Evolutionary conservation across 1,284 basidiomycete genomes (phyloP).

Genomic region (Vanrija pseudolonga): DNA sequence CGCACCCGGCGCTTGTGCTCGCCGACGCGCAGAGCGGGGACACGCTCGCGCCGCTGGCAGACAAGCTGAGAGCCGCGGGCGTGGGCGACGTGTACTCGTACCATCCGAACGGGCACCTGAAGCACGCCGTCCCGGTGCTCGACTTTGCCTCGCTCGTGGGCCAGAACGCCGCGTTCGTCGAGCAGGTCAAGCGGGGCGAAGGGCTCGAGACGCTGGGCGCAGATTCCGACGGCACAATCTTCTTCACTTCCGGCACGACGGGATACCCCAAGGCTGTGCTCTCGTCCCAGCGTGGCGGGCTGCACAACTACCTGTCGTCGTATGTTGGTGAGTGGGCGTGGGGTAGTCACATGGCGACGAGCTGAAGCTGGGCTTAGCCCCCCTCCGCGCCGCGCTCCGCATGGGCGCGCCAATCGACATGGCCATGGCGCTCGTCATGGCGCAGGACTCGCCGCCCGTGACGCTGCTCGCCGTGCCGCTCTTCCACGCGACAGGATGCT

Average conservation of each 20-base stretch:
- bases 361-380: constrained; percentile 17
- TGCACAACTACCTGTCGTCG: constrained; percentile 35
- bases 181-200: not conserved
- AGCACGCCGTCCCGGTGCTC: constrained; percentile 2
- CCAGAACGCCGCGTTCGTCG: not conserved
- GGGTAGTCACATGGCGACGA: too few species aligned
- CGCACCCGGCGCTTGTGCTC: constrained; percentile 28
- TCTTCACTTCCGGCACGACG: constrained; percentile 38
- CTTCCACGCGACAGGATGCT: constrained; percentile 45
- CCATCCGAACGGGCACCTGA: constrained; percentile 6
- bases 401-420: constrained; percentile 28
- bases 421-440: constrained; percentile 19
- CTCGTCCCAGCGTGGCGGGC: constrained; percentile 38
- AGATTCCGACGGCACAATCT: constrained; percentile 39
- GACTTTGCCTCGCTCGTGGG: not conserved
- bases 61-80: not conserved
- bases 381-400: constrained; percentile 30
- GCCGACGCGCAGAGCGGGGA: constrained; percentile 26
- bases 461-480: constrained; percentile 37
- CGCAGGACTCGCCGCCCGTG: not conserved
- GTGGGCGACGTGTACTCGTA: constrained; percentile 5
- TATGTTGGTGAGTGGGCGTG: constrained; percentile 22
- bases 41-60: not conserved
- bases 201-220: constrained; percentile 23
- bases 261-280: constrained; percentile 38